Evolutionary conservation across 257 asterid species (phyloP), one percentile per base, ranked within the genome.

Genomic region (Solanum paucissectum): DNA sequence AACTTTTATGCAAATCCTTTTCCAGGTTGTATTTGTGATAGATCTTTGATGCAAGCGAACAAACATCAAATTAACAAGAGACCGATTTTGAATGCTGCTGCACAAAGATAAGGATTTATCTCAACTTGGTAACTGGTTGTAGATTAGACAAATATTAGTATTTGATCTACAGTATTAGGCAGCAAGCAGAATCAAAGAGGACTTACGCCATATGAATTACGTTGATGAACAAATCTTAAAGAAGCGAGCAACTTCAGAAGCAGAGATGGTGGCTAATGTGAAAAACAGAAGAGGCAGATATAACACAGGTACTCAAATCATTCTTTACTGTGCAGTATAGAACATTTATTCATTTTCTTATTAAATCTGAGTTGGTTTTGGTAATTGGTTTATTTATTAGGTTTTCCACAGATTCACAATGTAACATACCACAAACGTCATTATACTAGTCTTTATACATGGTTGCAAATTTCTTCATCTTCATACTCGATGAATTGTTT

Each of bases 1-100:
- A 92, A 93, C 62, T 94, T 94, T 73, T 93, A 94, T 6, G 95
- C 98, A 11, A 94, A 94, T 85, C 98, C 98, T 83, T 90, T 84
- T 79, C 96, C 98, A 1, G 98, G 92, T 66, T 93, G 98, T 76
- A 46, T 94, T 25, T 94, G 96, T 77, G 88, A 90, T 29, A 89
- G 87, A 86, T 83, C 92, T 62, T 85, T 74, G 88, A 89, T 76
- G 72, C 55, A 84, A 75, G n/a, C 37, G 49, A 89, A 16, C 8
- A 83, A 55, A 18, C 87, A 37, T 69, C 32, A 85, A 89, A 85
- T 86, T 84, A 88, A 90, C 79, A 44, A n/a, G 84, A 55, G 81
- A 87, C 77, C 90, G 5, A 85, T 69, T 49, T 25, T 5, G 9
- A 68, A 58, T 66, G 87, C 83, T 66, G 87, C 91, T 55, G 74